These are phyloP conservation scores for Pharnaceum exiguum DNA, from an alignment of 148 eudicot genomes.

Conservation along the genomic window DNA sequence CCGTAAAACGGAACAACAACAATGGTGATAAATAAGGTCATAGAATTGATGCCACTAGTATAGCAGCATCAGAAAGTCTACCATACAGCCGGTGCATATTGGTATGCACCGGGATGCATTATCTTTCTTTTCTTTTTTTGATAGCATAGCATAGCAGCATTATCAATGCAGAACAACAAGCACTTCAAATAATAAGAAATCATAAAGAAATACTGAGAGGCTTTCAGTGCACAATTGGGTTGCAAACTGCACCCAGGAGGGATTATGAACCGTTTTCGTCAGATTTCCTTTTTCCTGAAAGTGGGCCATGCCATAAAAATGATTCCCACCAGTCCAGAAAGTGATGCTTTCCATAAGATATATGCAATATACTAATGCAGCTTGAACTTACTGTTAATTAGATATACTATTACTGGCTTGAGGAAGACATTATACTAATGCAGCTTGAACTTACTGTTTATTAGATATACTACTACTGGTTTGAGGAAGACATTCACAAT, in stretches of 20 bases:
- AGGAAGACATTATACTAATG: not conserved
- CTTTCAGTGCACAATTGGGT: conserved; percentile 9
- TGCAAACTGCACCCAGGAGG: conserved; percentile 19
- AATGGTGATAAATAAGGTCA: not conserved
- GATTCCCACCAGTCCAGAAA: not conserved
- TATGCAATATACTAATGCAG: not conserved
- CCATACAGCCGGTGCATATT: too few relatives aligned
- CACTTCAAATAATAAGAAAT: conserved; percentile 7
- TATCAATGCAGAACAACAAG: not conserved
- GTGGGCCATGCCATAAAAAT: conserved; percentile 15
- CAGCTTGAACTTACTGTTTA: too few relatives aligned
- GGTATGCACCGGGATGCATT: too few relatives aligned
- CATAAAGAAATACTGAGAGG: not conserved
- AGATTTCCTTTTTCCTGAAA: conserved; percentile 6
- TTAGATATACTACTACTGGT: not conserved
- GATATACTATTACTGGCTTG: not conserved
- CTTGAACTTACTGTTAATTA: too few relatives aligned
- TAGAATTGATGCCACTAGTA: conserved; percentile 3
- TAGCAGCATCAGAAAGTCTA: too few relatives aligned
- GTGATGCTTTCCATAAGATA: not conserved
- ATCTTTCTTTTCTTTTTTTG: too few relatives aligned
- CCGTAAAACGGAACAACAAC: too few relatives aligned
- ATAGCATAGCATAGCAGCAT: not conserved
- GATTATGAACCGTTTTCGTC: conserved; percentile 11
- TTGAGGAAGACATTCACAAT: not conserved